Evolutionary conservation across 2,329 filamentous ascomycete genomes (phyloP).

Genomic region (Mollisia scopiformis): DNA sequence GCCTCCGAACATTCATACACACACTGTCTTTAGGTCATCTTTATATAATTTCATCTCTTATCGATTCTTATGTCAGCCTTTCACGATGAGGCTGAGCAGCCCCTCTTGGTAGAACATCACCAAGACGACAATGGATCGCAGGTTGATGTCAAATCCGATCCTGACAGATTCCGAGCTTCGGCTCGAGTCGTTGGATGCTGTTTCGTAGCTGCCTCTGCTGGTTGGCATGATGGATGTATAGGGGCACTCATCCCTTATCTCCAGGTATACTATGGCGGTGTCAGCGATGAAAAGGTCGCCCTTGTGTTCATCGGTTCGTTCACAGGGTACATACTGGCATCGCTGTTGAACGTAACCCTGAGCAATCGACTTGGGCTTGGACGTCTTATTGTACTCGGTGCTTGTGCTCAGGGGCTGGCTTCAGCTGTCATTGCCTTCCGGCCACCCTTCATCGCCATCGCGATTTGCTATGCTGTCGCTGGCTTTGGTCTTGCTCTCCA

Average conservation of each 20-base stretch:
- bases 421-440: constrained; percentile 9
- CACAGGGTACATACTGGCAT: constrained; percentile 9
- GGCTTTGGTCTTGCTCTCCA: constrained; percentile 15
- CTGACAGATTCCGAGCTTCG: not conserved
- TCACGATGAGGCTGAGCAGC: constrained; percentile 1
- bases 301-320: constrained; percentile 13
- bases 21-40: not conserved
- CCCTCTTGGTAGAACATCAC: not conserved
- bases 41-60: not conserved
- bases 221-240: constrained; percentile 16
- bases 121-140: not conserved
- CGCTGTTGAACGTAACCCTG: constrained; percentile 11
- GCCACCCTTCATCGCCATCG: constrained; percentile 10
- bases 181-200: constrained; percentile 15
- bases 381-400: constrained; percentile 9
- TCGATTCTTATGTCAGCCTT: not conserved
- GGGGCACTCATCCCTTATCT: constrained; percentile 14
- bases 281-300: constrained; percentile 11
- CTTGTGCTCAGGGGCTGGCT: constrained; percentile 7
- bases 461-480: constrained; percentile 7
- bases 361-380: constrained; percentile 10
- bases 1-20: not conserved
- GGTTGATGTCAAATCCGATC: not conserved
- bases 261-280: constrained; percentile 11
- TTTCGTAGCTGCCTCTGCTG: not conserved